phyloP scores from a whole-genome alignment of 148 eudicot species.

The Nyssa sinensis region DNA sequence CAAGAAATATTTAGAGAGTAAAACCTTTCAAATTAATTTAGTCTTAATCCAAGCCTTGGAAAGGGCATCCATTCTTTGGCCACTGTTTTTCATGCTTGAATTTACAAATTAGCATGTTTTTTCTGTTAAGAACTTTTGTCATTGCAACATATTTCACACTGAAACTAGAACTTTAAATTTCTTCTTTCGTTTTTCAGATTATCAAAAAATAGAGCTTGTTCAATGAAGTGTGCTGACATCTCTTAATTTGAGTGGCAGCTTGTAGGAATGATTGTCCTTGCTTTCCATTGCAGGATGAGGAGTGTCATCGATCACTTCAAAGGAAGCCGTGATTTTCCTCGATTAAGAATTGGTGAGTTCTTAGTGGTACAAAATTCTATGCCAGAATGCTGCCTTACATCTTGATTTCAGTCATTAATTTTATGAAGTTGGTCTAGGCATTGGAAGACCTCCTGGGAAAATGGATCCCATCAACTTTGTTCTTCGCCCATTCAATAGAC shows the following conservation, averaged over 20 bases:
- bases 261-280: constrained; percentile 3
- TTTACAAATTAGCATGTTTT: background rate
- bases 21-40: background rate
- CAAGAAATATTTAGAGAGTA: background rate
- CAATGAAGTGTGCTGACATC: background rate
- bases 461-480: constrained; percentile 79
- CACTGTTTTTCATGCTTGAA: background rate
- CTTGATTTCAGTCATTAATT: background rate
- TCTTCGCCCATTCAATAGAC: constrained; percentile 66
- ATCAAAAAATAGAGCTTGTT: background rate
- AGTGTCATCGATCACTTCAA: constrained; percentile 80
- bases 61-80: background rate
- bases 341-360: constrained; percentile 77
- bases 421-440: constrained; percentile 44
- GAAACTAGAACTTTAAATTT: background rate
- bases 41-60: too few species aligned
- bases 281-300: constrained; percentile 66
- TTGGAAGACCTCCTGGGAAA: constrained; percentile 97
- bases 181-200: background rate
- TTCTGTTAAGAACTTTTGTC: background rate
- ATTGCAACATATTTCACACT: background rate
- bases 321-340: constrained; percentile 88
- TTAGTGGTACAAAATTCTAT: background rate
- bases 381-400: background rate
- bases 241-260: too few species aligned